Conservation (phyloP, 2,329 filamentous ascomycete genomes). For the Diaporthe destruens region DNA sequence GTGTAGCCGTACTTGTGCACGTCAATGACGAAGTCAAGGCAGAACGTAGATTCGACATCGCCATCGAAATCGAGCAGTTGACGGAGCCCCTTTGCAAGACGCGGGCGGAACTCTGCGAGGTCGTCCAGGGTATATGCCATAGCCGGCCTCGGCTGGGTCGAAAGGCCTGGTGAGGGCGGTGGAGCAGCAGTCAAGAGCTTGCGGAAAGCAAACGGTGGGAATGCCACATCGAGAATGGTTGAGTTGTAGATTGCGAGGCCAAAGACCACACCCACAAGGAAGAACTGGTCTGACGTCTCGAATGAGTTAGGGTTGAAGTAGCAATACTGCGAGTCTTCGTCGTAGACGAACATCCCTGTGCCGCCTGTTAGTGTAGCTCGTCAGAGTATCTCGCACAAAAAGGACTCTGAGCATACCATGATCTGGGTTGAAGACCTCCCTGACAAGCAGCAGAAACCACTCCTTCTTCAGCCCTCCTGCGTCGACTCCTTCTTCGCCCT, state of each 20-base stretch:
- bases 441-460: slow-evolving; percentile 90
- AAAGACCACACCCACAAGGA: slow-evolving; percentile 87
- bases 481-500: slow-evolving; percentile 91
- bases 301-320: slow-evolving; percentile 95
- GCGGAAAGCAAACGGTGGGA: slow-evolving; percentile 90
- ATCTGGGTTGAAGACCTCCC: slow-evolving; percentile 91
- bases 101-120: slow-evolving; percentile 83
- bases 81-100: slow-evolving; percentile 79
- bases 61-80: slow-evolving; percentile 86
- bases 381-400: not conserved
- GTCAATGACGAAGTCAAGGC: slow-evolving; percentile 83
- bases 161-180: slow-evolving; percentile 64
- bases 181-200: slow-evolving; percentile 86
- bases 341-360: slow-evolving; percentile 86
- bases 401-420: slow-evolving; percentile 72
- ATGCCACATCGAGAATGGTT: slow-evolving; percentile 88
- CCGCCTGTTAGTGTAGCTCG: not conserved
- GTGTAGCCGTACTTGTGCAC: slow-evolving; percentile 81
- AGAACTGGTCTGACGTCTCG: slow-evolving; percentile 92
- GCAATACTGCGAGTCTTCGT: slow-evolving; percentile 89
- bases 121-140: slow-evolving; percentile 86
- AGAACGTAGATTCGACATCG: slow-evolving; percentile 84
- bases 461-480: slow-evolving; percentile 91
- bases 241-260: slow-evolving; percentile 96
- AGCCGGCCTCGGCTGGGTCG: slow-evolving; percentile 67